Base-by-base conservation (phyloP, 2,329 filamentous ascomycete genomes). In the Annulohypoxylon truncatum region DNA sequence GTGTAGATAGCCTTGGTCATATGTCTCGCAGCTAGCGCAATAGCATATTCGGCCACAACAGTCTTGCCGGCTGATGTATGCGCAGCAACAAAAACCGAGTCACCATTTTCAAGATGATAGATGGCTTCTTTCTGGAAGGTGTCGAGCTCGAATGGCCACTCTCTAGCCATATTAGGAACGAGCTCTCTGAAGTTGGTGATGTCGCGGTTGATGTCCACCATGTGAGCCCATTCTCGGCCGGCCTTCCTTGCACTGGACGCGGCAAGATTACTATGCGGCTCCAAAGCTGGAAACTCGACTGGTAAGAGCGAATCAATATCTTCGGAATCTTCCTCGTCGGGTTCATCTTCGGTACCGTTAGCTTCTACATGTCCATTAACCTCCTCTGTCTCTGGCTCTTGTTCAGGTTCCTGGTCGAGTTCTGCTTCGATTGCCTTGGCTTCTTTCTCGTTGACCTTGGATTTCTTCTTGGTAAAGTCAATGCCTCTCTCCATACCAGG, bases 1-100 rank as follows among this genome's bases (percentile, higher is more conserved):
- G 96, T 99, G 78, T 99, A 99, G 69, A 99, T 99, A 20, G 96
- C 95, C 78, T 99, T 99, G 7, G 96, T 99, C 95, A 98, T 98
- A 77, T 99, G 96, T 76, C 95, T 96, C n/a, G 93, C 91, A 28
- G 96, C 96, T 63, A 99, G 83, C 5, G 96, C 94, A 77, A 99
- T 98, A 51, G 95, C 96, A 79, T 99, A 99, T 77, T 99, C 96
- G 26, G 96, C 96, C 12, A 99, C 96, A 0, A 98, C 96, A 0
- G 96, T 99, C 82, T 99, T 99, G 61, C 96, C 96, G 20, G 96
- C 96, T 31, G 96, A 99, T 0, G 96, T 99, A 77, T 99, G 96
- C 0, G 96, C 96, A 8, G 96, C 96, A 53, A 99, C 96, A 74
- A 99, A 99, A 24, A 99, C 96, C 0, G 95, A 98, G 76, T 99